Evolutionary conservation across 805 yeast genomes (phyloP).

Genomic region (Metschnikowia arizonensis): DNA sequence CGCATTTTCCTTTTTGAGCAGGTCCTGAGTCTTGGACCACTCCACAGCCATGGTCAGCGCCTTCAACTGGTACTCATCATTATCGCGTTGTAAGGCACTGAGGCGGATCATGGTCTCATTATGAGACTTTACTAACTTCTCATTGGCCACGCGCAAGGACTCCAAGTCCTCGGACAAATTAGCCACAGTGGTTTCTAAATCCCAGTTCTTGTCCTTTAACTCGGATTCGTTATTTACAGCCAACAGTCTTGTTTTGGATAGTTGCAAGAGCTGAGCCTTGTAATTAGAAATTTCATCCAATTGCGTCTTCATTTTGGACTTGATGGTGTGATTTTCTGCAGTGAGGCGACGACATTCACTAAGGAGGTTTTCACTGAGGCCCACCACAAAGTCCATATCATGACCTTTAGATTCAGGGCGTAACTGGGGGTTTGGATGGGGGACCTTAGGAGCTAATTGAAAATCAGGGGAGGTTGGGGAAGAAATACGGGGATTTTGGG

Average conservation of each 20-base stretch:
- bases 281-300: conserved; percentile 40
- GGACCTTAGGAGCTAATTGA: conserved; percentile 11
- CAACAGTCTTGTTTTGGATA: conserved; percentile 29
- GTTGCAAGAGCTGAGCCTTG: conserved; percentile 33
- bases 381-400: conserved; percentile 69
- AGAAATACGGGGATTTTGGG: neutral
- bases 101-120: conserved; percentile 33
- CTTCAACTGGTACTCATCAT: conserved; percentile 45
- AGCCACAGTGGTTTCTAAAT: conserved; percentile 52
- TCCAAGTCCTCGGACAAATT: conserved; percentile 42
- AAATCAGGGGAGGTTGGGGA: conserved; percentile 12
- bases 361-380: conserved; percentile 66
- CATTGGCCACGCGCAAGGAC: conserved; percentile 38
- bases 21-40: conserved; percentile 31
- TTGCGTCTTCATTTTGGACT: conserved; percentile 38
- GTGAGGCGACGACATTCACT: conserved; percentile 67
- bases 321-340: conserved; percentile 53
- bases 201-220: conserved; percentile 61
- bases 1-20: conserved; percentile 40
- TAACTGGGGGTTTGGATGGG: conserved; percentile 28
- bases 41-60: conserved; percentile 39
- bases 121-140: conserved; percentile 30
- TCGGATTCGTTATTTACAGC: conserved; percentile 43
- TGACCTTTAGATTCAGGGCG: conserved; percentile 48
- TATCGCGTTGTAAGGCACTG: conserved; percentile 36